Conservation (phyloP, 768 basidiomycete genomes). For the Filobasidium floriforme region DNA sequence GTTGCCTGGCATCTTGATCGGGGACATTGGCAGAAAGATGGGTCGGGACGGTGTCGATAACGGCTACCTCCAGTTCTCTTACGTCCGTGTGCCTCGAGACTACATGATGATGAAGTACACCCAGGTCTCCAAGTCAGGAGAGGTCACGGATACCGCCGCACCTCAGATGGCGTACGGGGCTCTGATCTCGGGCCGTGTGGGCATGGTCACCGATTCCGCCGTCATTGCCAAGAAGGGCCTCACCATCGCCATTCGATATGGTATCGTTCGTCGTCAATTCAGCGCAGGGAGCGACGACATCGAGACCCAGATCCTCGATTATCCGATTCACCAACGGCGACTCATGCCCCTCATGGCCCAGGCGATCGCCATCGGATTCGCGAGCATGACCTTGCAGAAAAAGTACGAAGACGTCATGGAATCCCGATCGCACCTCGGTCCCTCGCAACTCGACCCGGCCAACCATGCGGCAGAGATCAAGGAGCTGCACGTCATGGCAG, state of each 20-base stretch:
- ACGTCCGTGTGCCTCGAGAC: constrained; percentile 46
- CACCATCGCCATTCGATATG: constrained; percentile 47
- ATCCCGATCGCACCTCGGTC: not conserved
- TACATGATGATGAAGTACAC: constrained; percentile 50
- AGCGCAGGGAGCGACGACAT: constrained; percentile 43
- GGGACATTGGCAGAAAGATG: constrained; percentile 49
- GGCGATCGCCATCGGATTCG: constrained; percentile 44
- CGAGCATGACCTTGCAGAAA: constrained; percentile 33
- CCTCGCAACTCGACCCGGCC: constrained; percentile 34
- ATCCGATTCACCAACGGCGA: constrained; percentile 46
- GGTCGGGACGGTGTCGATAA: constrained; percentile 46
- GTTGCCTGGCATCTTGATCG: constrained; percentile 47
- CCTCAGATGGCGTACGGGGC: constrained; percentile 48
- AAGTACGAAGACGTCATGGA: constrained; percentile 32
- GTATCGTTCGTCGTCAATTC: constrained; percentile 47
- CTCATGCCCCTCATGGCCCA: constrained; percentile 45
- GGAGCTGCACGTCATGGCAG: constrained; percentile 48
- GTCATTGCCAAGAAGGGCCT: constrained; percentile 47
- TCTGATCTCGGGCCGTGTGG: constrained; percentile 44
- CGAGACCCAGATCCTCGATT: constrained; percentile 48
- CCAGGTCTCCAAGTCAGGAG: constrained; percentile 44
- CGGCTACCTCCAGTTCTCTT: constrained; percentile 38
- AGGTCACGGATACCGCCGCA: constrained; percentile 41
- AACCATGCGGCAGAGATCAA: constrained; percentile 48
- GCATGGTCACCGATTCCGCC: constrained; percentile 44